Evolutionary conservation across 1,139 yeast genomes (phyloP).

Genomic region (Blastobotrys petasosporus): DNA sequence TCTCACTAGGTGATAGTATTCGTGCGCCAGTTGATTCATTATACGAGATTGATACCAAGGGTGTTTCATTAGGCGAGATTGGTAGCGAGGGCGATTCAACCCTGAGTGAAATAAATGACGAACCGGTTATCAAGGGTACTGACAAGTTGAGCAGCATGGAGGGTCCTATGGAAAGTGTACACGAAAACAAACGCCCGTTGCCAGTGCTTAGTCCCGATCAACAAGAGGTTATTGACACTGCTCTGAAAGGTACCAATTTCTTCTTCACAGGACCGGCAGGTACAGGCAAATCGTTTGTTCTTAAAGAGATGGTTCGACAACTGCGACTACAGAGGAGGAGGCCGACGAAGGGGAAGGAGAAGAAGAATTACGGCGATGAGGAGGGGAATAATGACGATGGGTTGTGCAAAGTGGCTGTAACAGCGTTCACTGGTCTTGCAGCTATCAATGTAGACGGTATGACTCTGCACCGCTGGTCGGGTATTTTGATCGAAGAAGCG

Average conservation of each 20-base stretch:
- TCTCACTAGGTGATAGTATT: too few relatives aligned
- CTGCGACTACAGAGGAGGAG: too few relatives aligned
- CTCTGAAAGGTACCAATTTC: conserved; percentile 16
- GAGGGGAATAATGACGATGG: not conserved
- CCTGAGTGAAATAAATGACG: too few relatives aligned
- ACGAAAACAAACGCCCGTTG: too few relatives aligned
- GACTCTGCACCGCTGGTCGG: conserved; percentile 73
- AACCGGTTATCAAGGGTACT: too few relatives aligned
- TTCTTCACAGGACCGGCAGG: conserved; percentile 97
- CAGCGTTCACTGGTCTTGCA: conserved; percentile 78
- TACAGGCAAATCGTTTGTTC: conserved; percentile 82
- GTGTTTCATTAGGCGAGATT: too few relatives aligned
- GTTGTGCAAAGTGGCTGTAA: conserved; percentile 53
- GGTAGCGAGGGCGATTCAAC: too few relatives aligned
- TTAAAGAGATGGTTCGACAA: conserved; percentile 50
- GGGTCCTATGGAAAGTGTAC: too few relatives aligned
- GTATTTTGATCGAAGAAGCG: conserved; percentile 60
- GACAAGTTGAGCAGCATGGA: too few relatives aligned
- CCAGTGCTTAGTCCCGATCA: conserved; percentile 30
- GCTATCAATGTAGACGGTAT: conserved; percentile 83
- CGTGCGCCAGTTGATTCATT: too few relatives aligned
- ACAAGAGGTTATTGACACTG: conserved; percentile 17
- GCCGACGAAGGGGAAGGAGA: too few relatives aligned
- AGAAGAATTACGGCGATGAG: conserved; percentile 29
- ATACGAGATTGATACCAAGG: too few relatives aligned